phyloP scores from a whole-genome alignment of 2,329 filamentous ascomycete species.

The Curvularia sp. region DNA sequence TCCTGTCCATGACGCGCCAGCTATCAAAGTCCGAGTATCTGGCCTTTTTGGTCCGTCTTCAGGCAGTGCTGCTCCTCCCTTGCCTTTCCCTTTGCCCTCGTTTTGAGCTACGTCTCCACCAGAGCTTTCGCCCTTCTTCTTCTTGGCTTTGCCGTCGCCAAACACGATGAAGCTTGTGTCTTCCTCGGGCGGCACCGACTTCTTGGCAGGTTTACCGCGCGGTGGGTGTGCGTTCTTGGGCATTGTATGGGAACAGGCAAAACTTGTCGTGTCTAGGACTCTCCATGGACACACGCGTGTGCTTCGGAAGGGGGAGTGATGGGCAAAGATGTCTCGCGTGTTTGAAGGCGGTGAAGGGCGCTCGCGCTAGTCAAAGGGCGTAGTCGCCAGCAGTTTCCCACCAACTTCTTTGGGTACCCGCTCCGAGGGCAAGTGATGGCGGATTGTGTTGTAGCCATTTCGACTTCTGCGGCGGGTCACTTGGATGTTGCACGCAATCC shows the following conservation, averaged over 20 bases:
- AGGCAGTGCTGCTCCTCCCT: conserved; percentile 31
- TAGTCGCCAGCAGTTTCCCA: conserved; percentile 19
- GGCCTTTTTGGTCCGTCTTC: conserved; percentile 64
- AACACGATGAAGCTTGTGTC: conserved; percentile 60
- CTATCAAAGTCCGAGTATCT: conserved; percentile 78
- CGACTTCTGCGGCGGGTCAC: conserved; percentile 3
- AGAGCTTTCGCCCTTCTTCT: conserved; percentile 46
- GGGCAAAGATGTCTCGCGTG: background rate
- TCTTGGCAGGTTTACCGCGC: conserved; percentile 52
- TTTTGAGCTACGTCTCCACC: conserved; percentile 15
- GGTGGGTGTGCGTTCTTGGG: conserved; percentile 60
- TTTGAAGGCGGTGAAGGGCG: conserved; percentile 26
- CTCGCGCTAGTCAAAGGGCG: conserved; percentile 27
- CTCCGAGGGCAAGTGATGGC: background rate
- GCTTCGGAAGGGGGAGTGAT: conserved; percentile 6
- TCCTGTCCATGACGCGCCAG: conserved; percentile 94
- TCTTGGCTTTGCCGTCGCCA: conserved; percentile 55
- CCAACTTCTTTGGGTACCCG: background rate
- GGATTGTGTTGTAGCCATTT: conserved; percentile 11
- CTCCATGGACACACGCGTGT: conserved; percentile 18
- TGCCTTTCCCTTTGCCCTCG: conserved; percentile 47
- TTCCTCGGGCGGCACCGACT: conserved; percentile 54
- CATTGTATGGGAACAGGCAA: conserved; percentile 43
- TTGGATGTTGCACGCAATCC: conserved; percentile 14
- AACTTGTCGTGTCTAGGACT: background rate